A percentile compares a stretch with the other conserved stretches of the same genome.
Evolutionary conservation across 2,329 filamentous ascomycete species (phyloP).

Genomic region (Hypoxylon sp.): DNA sequence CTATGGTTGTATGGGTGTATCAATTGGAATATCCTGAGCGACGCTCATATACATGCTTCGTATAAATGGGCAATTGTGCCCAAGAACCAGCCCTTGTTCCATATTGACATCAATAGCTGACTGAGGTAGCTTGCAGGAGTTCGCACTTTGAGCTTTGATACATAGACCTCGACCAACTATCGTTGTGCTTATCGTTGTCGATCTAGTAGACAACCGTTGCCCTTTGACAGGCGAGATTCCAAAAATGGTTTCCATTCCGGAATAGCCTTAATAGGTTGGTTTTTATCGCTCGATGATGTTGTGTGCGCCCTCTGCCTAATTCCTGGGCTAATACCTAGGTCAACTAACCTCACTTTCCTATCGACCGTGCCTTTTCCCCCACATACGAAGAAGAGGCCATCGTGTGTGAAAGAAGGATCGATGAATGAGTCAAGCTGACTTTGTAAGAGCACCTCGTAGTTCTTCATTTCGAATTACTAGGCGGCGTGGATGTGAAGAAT

Average conservation of each 20-base stretch:
- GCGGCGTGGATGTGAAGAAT: background rate
- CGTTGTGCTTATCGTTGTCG: background rate
- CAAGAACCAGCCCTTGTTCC: background rate
- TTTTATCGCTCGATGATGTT: background rate
- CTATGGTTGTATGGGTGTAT: background rate
- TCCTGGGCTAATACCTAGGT: background rate
- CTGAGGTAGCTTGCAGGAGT: background rate
- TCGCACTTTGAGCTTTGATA: background rate
- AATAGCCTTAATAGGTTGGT: background rate
- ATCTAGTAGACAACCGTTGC: background rate
- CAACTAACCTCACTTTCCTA: background rate
- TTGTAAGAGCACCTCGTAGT: background rate
- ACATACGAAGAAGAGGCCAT: background rate
- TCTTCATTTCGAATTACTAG: background rate
- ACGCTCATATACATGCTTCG: background rate
- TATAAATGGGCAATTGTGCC: background rate
- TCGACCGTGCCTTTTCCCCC: background rate
- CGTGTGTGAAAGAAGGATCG: background rate
- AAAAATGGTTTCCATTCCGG: background rate
- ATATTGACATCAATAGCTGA: background rate
- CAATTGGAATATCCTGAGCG: background rate
- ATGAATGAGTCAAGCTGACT: background rate
- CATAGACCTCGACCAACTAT: background rate
- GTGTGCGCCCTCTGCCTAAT: background rate
- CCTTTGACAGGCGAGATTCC: too few species aligned